A percentile compares a stretch with the other conserved stretches of the same genome.
Conservation (phyloP, 2,329 filamentous ascomycete genomes). For the Lomentospora prolificans region DNA sequence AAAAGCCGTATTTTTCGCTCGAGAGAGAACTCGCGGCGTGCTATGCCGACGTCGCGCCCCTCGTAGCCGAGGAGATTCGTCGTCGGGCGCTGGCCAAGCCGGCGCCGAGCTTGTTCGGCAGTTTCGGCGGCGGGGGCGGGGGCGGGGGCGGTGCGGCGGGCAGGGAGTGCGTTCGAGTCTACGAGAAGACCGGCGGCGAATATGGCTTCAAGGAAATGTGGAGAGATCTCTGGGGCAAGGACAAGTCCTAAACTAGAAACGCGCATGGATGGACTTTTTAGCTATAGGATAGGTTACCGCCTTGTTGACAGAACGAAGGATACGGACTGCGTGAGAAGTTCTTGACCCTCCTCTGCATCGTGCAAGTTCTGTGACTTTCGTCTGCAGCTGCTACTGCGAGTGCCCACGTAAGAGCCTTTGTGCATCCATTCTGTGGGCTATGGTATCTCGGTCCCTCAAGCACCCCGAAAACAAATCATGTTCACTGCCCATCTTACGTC, state of each 20-base stretch:
- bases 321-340: no score
- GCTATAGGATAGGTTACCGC: neutral
- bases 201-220: constrained; percentile 89
- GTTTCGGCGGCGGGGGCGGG: constrained; percentile 35
- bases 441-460: no score
- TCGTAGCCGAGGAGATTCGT: constrained; percentile 61
- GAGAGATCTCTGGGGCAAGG: constrained; percentile 59
- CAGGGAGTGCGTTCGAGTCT: constrained; percentile 45
- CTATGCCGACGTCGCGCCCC: constrained; percentile 77
- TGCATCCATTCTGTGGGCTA: no score
- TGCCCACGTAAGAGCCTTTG: no score
- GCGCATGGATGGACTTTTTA: no score
- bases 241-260: neutral
- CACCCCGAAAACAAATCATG: no score
- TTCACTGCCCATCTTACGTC: no score
- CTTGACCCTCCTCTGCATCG: no score
- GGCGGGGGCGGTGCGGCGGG: neutral
- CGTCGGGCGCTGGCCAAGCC: constrained; percentile 49
- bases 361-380: no score
- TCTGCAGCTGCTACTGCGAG: no score
- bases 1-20: constrained; percentile 83
- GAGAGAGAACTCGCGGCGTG: constrained; percentile 73
- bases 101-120: constrained; percentile 20
- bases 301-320: no score
- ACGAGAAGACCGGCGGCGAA: constrained; percentile 63